Base-by-base conservation (phyloP, 129 eudicot genomes). In the Saussurea involucrata region DNA sequence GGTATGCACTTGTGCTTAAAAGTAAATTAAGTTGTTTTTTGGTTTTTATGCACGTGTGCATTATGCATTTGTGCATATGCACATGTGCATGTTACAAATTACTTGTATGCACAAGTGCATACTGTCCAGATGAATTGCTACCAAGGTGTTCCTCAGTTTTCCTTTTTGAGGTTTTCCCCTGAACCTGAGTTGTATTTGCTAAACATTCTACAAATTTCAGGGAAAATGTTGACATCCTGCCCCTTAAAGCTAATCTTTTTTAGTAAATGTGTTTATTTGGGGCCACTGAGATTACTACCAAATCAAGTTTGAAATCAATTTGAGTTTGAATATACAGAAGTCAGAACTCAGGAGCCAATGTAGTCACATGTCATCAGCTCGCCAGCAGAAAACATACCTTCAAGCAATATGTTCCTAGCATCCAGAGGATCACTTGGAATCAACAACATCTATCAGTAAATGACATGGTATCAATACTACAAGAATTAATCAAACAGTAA, bases 361-460 rank as follows among this genome's bases (percentile, higher is more conserved):
- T 70, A 49, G 6, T 40, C 29, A 10, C 17, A 36, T 44, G 29
- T 67, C 37, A 31, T 37, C 58, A 63, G 77, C 36, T 65, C 37
- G 24, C 18, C 40, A 64, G 77, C 40, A 44, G 66, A 71, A 73
- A 24, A 66, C 20, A 58, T 74, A 95, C 99, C 97, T 95, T 95
- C 99, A 75, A 95, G 95, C 97, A 95, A 75, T 72, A 95, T 95
- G 79, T 95, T 95, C 80, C 96, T 88, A 32, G 87, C 73, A 88
- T 95, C 97, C 72, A 95, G 91, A 76, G 99, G 99, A 86, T 95
- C 99, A 78, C 85, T 87, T 4, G 99, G 99, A 74, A 95, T 84
- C 68, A 95, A 88, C 92, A 92, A 66, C 81, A 92, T 17, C 99
- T 95, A 73, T 75, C 37, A 37, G 69, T 18, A 55, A 40, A 76